phyloP scores from a whole-genome alignment of 768 basidiomycete species.

The Phallus indusiatus region DNA sequence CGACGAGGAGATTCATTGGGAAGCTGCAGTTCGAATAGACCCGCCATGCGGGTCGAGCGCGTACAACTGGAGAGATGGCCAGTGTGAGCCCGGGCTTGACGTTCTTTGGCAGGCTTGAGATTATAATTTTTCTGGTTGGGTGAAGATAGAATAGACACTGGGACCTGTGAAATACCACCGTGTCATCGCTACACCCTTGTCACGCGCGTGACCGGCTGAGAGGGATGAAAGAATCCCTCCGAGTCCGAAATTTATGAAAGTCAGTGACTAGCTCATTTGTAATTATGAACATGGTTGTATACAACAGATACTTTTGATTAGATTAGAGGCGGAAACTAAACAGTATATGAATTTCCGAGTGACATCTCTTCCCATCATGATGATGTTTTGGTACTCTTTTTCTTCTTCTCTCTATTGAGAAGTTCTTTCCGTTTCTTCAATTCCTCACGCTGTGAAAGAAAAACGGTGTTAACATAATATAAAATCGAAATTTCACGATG shows the following conservation, averaged over 20 bases:
- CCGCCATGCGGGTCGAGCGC: constrained; percentile 3
- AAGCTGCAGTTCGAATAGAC: constrained; percentile 8
- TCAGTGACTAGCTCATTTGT: too few species aligned
- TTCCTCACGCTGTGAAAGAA: constrained; percentile 41
- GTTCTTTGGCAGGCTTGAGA: not conserved
- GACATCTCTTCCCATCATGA: not conserved
- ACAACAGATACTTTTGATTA: too few species aligned
- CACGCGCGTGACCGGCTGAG: too few species aligned
- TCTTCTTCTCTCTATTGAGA: constrained; percentile 40
- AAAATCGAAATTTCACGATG: not conserved
- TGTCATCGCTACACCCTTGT: too few species aligned
- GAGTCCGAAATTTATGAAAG: too few species aligned
- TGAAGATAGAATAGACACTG: not conserved
- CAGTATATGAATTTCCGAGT: too few species aligned
- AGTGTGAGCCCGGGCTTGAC: not conserved
- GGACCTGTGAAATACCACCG: too few species aligned
- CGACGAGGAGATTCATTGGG: not conserved
- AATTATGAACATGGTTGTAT: too few species aligned
- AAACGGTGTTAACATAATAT: not conserved
- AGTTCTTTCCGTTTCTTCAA: constrained; percentile 50
- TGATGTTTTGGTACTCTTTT: not conserved
- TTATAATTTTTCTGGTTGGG: not conserved
- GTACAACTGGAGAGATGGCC: not conserved
- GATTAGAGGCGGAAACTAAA: too few species aligned
- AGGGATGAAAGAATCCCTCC: too few species aligned